Evolutionary conservation across 352 stramenopile genomes (phyloP), one percentile per base, ranked within the genome.

Genomic region (Pythium oligandrum): DNA sequence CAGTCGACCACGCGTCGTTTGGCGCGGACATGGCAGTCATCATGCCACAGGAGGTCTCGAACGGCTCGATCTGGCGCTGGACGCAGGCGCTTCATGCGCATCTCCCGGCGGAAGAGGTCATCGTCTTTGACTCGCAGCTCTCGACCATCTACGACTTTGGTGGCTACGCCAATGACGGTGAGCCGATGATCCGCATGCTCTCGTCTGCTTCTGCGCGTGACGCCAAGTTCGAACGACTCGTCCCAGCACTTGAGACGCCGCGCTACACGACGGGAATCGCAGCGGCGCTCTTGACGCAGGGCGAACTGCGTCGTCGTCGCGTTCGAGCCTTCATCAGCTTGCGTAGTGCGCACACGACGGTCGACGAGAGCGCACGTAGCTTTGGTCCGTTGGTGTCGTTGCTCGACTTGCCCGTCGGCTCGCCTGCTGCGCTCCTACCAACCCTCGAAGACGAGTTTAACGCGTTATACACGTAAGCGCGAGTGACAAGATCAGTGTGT

Each of bases 101-200:
- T 53, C 53, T 90, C 6, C 44, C 68, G 35, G 68, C 76, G 2
- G 6, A 70, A 2, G 70, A 87, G 26, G 66, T 74, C 2, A 51
- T 90, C 61, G 81, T 76, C 50, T 60, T 90, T 17, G 74, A 86
- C 58, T 71, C 78, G 51, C 74, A 86, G 56, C 35, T 85, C 33
- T 64, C 72, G 10, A 68, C 70, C 4, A 71, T 86, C 36, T 87
- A 85, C 53, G 70, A 73, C 37, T 71, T 76, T 26, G 17, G 17
- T 44, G 48, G 62, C 10, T 70, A 61, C 46, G 48, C 47, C 6
- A 48, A 53, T 4, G 51, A 58, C 40, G 63, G 40, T 10, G 66
- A 77, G 31, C 64, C 75, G 17, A 64, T 80, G 50, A 63, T 87
- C 7, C 69, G 74, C 11, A 64, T 70, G 66, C 52, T 89, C 26